Conservation (phyloP, 306 rosid genomes). For the Sophora flavescens region DNA sequence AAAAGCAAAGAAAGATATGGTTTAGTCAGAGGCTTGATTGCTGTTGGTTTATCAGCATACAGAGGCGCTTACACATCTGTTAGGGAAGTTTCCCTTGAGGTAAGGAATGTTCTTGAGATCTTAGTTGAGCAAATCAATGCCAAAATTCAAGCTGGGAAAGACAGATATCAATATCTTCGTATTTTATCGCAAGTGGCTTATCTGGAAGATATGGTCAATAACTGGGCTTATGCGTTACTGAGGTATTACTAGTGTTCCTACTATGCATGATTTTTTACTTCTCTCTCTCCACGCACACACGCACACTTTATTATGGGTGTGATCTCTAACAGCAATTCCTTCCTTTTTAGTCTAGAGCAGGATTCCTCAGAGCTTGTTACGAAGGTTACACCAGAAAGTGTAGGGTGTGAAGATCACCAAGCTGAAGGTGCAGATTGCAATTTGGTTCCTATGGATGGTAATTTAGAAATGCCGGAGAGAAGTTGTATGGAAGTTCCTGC, state of each 20-base stretch:
- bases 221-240: slow-evolving; percentile 81
- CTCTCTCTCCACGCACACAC: not conserved
- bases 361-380: slow-evolving; percentile 54
- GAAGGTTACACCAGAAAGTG: slow-evolving; percentile 42
- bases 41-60: slow-evolving; percentile 91
- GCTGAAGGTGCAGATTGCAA: slow-evolving; percentile 54
- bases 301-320: not conserved
- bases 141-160: slow-evolving; percentile 81
- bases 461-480: slow-evolving; percentile 54
- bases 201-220: slow-evolving; percentile 88
- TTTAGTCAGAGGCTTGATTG: slow-evolving; percentile 80
- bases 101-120: slow-evolving; percentile 83
- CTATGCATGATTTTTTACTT: slow-evolving; percentile 1
- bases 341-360: slow-evolving; percentile 80
- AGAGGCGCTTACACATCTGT: slow-evolving; percentile 83
- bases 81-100: slow-evolving; percentile 78
- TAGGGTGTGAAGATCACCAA: slow-evolving; percentile 48
- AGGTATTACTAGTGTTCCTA: slow-evolving; percentile 63
- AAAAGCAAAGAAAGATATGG: slow-evolving; percentile 74
- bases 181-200: slow-evolving; percentile 93
- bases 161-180: slow-evolving; percentile 77
- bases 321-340: slow-evolving; percentile 49
- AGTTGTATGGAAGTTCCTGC: slow-evolving; percentile 52
- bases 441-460: slow-evolving; percentile 49
- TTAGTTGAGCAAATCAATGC: slow-evolving; percentile 68